phyloP scores from a whole-genome alignment of 2,329 filamentous ascomycete species.

The Epichloe sylvatica region DNA sequence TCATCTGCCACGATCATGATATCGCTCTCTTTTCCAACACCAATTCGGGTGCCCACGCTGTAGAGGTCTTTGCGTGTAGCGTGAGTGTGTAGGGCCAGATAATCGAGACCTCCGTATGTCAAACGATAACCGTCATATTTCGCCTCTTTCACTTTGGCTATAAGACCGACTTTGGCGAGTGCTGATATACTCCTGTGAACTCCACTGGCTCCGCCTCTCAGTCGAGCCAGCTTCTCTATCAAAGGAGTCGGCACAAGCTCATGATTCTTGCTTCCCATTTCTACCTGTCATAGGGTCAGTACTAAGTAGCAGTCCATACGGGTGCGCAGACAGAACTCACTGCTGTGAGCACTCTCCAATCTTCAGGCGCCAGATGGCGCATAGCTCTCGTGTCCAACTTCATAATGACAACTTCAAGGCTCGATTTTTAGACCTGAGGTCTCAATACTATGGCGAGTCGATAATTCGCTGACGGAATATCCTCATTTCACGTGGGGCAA shows the following conservation, averaged over 20 bases:
- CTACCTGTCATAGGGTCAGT: constrained; percentile 46
- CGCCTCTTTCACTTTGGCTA: constrained; percentile 85
- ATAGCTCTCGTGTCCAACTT: constrained; percentile 89
- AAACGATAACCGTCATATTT: constrained; percentile 96
- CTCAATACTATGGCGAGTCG: neutral
- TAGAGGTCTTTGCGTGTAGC: constrained; percentile 69
- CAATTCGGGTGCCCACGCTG: constrained; percentile 86
- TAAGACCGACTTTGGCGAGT: constrained; percentile 82
- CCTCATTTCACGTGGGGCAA: neutral
- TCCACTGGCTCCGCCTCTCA: constrained; percentile 62
- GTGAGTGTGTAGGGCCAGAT: constrained; percentile 86
- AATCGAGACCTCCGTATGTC: constrained; percentile 93
- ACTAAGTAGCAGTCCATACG: neutral
- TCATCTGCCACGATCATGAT: constrained; percentile 86
- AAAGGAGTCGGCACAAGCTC: constrained; percentile 86
- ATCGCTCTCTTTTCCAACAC: constrained; percentile 94
- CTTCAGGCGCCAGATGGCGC: constrained; percentile 80
- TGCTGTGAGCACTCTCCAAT: constrained; percentile 89
- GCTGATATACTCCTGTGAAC: constrained; percentile 80
- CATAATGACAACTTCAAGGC: constrained; percentile 40
- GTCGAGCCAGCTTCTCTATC: constrained; percentile 70
- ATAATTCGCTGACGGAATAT: neutral
- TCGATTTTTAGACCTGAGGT: neutral
- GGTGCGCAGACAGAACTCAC: constrained; percentile 38
- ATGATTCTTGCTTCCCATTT: constrained; percentile 90